Base-by-base conservation (phyloP, 2,329 filamentous ascomycete species). In the Monosporascus sp. region DNA sequence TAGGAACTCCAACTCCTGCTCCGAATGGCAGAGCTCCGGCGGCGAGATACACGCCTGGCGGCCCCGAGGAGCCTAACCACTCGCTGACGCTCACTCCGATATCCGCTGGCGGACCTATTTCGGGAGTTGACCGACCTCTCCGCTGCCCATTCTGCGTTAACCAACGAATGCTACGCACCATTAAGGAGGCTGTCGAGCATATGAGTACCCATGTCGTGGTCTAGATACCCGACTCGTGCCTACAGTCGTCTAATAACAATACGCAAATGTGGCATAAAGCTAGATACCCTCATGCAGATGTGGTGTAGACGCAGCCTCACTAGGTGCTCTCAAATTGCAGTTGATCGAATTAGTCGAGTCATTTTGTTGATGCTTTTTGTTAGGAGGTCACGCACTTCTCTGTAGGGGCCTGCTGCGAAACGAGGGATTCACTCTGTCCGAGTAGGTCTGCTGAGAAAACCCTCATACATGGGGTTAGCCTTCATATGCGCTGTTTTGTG, bases 131-230 rank as follows among this genome's bases (percentile, higher is more conserved):
- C 37, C 67, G 74, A 20, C 79, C 81, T 2, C 65, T 82, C 27
- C 73, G 81, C 18, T 85, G 81, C 57, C 81, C 81, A 1, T 85
- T 82, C 58, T 85, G 81, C 56, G 75, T 85, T 37, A 85, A 84
- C 58, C 78, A 82, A 60, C 74, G 81, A 6, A 82, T 84, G 80
- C 72, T 85, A 50, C 72, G 80, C 18, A 80, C 75, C 1, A 80
- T 84, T 46, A 83, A 81, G 66, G 81, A 85, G 63, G 79, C 81
- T 5, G 80, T 85, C 3, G 81, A 85, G 64, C 81, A 85, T 62
- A 72, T 85, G 74, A 81, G 80, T 11, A 83, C 80, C 2, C 81
- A 85, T 55, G 81, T 85, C 5, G 76, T 83, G 15, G 79, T 84
- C 18, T 80, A 65, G 64, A 31, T 31, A 31, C 27, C 27, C 27